Evolutionary conservation across 768 basidiomycete genomes (phyloP).

Genomic region (Aureoboletus auriporus): DNA sequence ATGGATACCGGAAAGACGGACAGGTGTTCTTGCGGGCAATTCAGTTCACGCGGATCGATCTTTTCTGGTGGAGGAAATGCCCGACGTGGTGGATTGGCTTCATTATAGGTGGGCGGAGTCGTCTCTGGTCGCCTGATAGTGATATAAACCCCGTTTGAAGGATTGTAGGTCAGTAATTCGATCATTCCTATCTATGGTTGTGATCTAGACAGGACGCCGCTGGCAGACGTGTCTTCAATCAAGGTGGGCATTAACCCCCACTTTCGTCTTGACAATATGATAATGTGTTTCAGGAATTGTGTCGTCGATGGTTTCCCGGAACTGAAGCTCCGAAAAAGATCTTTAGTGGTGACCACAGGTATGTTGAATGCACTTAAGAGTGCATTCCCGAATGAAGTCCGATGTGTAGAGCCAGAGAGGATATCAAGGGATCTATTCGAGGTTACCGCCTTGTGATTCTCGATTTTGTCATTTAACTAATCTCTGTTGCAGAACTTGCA

Average conservation of each 20-base stretch:
- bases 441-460: constrained; percentile 37
- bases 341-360: constrained; percentile 58
- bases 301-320: constrained; percentile 66
- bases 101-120: constrained; percentile 61
- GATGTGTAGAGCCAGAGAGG: constrained; percentile 66
- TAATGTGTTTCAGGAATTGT: constrained; percentile 52
- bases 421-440: constrained; percentile 71
- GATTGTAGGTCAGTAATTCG: constrained; percentile 58
- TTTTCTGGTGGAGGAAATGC: constrained; percentile 78
- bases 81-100: constrained; percentile 70
- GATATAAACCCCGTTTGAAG: constrained; percentile 30
- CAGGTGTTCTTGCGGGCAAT: constrained; percentile 79
- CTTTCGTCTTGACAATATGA: background rate
- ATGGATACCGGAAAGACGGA: constrained; percentile 68
- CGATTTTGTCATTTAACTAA: constrained; percentile 2
- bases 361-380: constrained; percentile 4
- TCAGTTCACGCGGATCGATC: constrained; percentile 79
- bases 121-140: background rate
- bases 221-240: constrained; percentile 75
- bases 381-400: background rate
- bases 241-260: constrained; percentile 43
- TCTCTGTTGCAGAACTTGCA: constrained; percentile 51
- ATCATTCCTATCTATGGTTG: background rate
- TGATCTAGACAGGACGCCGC: background rate
- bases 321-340: constrained; percentile 15